A percentile compares a stretch with the other conserved stretches of the same genome.
Evolutionary conservation across 2,329 filamentous ascomycete genomes (phyloP).

Genomic region (Ascochyta fabae): DNA sequence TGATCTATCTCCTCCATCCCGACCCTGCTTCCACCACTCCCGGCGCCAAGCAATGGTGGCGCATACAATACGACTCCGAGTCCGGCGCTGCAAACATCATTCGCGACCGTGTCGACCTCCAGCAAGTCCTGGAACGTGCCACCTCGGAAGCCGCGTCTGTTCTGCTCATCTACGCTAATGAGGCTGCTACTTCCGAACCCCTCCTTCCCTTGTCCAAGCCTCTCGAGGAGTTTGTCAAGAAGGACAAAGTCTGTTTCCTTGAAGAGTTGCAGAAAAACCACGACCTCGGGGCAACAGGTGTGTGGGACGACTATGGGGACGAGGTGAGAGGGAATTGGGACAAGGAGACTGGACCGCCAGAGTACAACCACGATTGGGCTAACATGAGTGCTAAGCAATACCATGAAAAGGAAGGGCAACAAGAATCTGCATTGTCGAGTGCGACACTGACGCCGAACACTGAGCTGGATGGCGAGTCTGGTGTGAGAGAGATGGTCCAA

Average conservation of each 20-base stretch:
- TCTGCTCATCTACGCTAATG: constrained; percentile 66
- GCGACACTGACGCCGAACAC: constrained; percentile 47
- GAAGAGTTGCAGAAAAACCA: constrained; percentile 36
- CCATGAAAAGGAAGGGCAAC: constrained; percentile 16
- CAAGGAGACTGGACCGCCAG: constrained; percentile 3
- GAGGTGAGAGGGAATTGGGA: constrained; percentile 29
- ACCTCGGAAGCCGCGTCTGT: constrained; percentile 59
- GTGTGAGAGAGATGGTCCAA: constrained; percentile 36
- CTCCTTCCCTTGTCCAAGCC: constrained; percentile 32
- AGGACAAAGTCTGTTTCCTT: constrained; percentile 53
- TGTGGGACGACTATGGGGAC: constrained; percentile 24
- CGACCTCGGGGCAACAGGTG: constrained; percentile 1
- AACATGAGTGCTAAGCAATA: constrained; percentile 29
- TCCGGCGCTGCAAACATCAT: constrained; percentile 32
- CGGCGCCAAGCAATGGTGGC: constrained; percentile 44
- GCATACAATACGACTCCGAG: constrained; percentile 42
- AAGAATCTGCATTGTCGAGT: constrained; percentile 30
- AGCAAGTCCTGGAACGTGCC: constrained; percentile 62
- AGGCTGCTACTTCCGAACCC: constrained; percentile 39
- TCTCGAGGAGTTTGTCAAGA: constrained; percentile 54
- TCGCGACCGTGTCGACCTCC: constrained; percentile 53
- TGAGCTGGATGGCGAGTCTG: constrained; percentile 30
- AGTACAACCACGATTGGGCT: constrained; percentile 32
- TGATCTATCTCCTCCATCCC: constrained; percentile 62
- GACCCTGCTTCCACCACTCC: constrained; percentile 28